phyloP scores from a whole-genome alignment of 345 rosid genomes.

The Moricandia arvensis region DNA sequence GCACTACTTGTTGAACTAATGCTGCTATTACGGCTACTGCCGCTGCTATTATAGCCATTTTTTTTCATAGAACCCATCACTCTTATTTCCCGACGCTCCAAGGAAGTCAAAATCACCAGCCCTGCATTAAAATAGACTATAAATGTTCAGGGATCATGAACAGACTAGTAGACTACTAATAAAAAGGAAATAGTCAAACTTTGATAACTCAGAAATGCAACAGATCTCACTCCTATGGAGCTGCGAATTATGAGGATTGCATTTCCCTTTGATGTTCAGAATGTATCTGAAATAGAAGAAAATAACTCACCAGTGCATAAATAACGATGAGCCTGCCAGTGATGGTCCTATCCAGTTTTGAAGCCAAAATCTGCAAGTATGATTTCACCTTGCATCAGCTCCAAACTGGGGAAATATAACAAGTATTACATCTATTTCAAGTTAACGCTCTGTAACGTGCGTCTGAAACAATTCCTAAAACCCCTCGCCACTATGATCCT shows the following conservation, averaged over 20 bases:
- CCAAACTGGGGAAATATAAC: conserved; percentile 27
- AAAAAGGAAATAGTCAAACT: not conserved
- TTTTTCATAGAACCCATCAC: conserved; percentile 50
- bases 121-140: conserved; percentile 44
- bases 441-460: conserved; percentile 13
- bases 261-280: not conserved
- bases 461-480: conserved; percentile 19
- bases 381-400: conserved; percentile 39
- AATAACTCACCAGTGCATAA: conserved; percentile 78
- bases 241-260: conserved; percentile 7
- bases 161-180: conserved; percentile 14
- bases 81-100: conserved; percentile 67
- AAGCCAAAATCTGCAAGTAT: conserved; percentile 88
- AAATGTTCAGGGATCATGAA: conserved; percentile 18
- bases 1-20: conserved; percentile 85
- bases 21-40: conserved; percentile 94
- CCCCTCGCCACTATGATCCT: conserved; percentile 8
- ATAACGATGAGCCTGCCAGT: conserved; percentile 74
- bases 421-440: conserved; percentile 21
- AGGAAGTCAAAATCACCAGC: conserved; percentile 60
- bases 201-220: conserved; percentile 14
- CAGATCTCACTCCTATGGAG: conserved; percentile 10
- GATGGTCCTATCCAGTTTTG: conserved; percentile 99
- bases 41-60: conserved; percentile 74
- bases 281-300: conserved; percentile 9